A percentile compares a stretch with the other conserved stretches of the same genome.
Evolutionary conservation across 1,284 basidiomycete genomes (phyloP).

Genomic region (Crepidotus sp.): DNA sequence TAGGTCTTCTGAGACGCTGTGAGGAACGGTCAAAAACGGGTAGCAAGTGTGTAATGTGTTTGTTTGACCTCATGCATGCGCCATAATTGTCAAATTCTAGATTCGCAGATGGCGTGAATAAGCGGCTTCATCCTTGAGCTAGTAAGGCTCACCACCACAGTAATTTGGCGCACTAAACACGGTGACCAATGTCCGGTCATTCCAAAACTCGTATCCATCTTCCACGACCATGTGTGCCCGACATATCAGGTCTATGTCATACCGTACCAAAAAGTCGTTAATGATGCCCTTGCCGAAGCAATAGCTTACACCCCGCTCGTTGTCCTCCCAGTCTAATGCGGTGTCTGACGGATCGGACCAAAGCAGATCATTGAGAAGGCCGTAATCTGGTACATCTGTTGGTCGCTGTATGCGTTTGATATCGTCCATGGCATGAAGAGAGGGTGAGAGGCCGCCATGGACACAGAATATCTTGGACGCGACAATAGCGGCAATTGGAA

Average conservation of each 20-base stretch:
- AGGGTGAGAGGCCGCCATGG: constrained; percentile 97
- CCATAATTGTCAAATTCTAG: constrained; percentile 97
- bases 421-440: constrained; percentile 96
- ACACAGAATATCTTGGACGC: constrained; percentile 99
- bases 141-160: constrained; percentile 73
- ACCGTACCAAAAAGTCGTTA: constrained; percentile 87
- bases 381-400: constrained; percentile 99
- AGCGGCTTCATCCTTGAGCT: constrained; percentile 4
- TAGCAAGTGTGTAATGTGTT: constrained; percentile 6
- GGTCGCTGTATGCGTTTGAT: constrained; percentile 97
- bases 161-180: constrained; percentile 98
- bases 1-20: constrained; percentile 91
- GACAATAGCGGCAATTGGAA: constrained; percentile 97
- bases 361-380: constrained; percentile 91
- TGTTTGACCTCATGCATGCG: constrained; percentile 75
- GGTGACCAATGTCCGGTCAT: constrained; percentile 95
- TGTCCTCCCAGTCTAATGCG: constrained; percentile 98
- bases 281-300: constrained; percentile 98
- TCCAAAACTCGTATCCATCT: constrained; percentile 99
- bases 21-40: constrained; percentile 18
- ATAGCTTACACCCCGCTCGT: constrained; percentile 98
- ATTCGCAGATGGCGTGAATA: constrained; percentile 12
- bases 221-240: constrained; percentile 99
- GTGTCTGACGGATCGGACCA: constrained; percentile 99
- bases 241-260: constrained; percentile 99